Base-by-base conservation (phyloP, 176 grass and related monocot genomes). In the Avena eriantha region DNA sequence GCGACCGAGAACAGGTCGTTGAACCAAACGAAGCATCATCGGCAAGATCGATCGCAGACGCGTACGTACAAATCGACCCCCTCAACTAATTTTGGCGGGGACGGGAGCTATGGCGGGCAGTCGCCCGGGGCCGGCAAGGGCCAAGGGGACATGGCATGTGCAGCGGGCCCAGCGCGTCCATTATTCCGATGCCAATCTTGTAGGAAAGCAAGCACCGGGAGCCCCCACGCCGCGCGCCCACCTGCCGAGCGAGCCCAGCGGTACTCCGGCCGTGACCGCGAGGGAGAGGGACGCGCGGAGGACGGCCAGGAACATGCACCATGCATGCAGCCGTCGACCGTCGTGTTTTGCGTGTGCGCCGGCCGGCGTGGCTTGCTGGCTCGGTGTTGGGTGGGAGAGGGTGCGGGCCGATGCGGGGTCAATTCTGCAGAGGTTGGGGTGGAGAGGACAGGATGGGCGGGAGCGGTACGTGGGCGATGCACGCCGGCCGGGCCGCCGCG, bases 151-250 rank as follows among this genome's bases (percentile, higher is more conserved):
- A 91, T 17, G 85, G 76, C 89, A 91, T 87, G 81, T 91, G 89
- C 85, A 10, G 76, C 48, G 12, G 70, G 41, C 73, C 89, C 23
- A 7, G 54, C 54, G 68, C 61, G 29, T 14, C 46, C 80, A 84
- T 80, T 84, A 80, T 91, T 84, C 64, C 66, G 75, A 87, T 91
- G 89, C 76, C 80, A 84, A 87, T 84, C 85, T 84, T 23, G 74
- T 39, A 73, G 80, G 39, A 41, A 41, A 41, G 84, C 79, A 83
- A 87, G 89, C 83, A 67, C 83, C 67, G 67, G 67, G 87, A 89
- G 65, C 41, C 81, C 86, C 81, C 86, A 64, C 87, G 15, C 12
- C 23, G 8, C 68, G 34, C 55, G 56, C 46, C 86, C 80, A 70
- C 80, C 58, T 33, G 39, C 53, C 84, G 65, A 58, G 50, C 71